Base-by-base conservation (phyloP, 2,329 filamentous ascomycete species). In the Ophiostoma triangulosporum region DNA sequence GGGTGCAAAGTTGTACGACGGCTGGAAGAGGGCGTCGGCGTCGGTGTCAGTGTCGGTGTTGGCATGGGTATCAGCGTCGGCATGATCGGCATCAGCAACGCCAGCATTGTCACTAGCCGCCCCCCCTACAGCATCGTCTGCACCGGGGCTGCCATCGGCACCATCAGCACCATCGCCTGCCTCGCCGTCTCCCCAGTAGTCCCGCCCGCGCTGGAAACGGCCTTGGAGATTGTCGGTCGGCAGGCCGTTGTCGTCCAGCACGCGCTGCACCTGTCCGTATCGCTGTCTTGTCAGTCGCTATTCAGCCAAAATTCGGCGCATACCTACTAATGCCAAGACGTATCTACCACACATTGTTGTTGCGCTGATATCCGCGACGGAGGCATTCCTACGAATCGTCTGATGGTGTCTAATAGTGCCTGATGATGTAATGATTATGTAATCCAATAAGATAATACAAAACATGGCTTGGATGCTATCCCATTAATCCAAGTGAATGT, bases 1-100 rank as follows among this genome's bases (percentile, higher is more conserved):
- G 0, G 93, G 93, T 0, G 91, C 88, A 64, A 98, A 94, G 66
- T 97, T 97, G 70, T 94, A 95, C 33, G 79, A 88, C 63, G 88
- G 85, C 35, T 86, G 78, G 1, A 79, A 78, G 1, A 72, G 69
- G 2, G 62, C 65, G 4, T 55, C 36, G 4, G 24, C 22, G 14
- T 50, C 17, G 38, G 38, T 11, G 9, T 27, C 40, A 11, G 5
- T 9, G 14, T 15, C 14, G 9, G 15, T 65, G 3, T 55, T 32
- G 4, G 17, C 20, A 14, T 46, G 14, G 9, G 22, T 11, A 8
- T 26, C 11, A 15, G 40, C 9, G 17, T 5, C n/a, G 9, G 7
- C 2, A 1, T n/a, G n/a, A n/a, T 27, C 24, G 7, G 66, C 77
- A 17, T 87, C 80, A 60, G 95, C 87, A 4, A 78, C 76, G 0